A percentile compares a stretch with the other conserved stretches of the same genome.
phyloP scores from a whole-genome alignment of 2,329 filamentous ascomycete genomes.

The Phialophora expanda region DNA sequence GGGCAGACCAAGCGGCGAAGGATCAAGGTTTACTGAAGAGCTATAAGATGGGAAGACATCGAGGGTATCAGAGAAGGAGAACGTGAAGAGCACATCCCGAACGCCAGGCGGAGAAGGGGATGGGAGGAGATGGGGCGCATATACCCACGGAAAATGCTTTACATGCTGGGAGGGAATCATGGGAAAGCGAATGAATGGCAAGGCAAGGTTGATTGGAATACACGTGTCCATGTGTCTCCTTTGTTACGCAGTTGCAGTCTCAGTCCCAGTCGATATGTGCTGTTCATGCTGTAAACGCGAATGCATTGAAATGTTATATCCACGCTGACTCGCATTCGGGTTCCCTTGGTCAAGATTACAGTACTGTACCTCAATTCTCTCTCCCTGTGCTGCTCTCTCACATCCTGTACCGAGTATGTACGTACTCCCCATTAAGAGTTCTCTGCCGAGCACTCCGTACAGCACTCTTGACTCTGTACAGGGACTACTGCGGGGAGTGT shows the following conservation, averaged over 20 bases:
- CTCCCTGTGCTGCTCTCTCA: too few relatives aligned
- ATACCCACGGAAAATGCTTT: not conserved
- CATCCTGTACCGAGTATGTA: too few relatives aligned
- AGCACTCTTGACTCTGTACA: not conserved
- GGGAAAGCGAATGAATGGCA: not conserved
- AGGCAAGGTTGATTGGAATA: not conserved
- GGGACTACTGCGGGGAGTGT: not conserved
- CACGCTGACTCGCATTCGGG: not conserved
- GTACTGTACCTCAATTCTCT: not conserved
- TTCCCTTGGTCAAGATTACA: not conserved
- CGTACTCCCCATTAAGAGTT: too few relatives aligned
- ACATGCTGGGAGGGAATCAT: not conserved
- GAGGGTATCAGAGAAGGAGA: not conserved
- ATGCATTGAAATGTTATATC: not conserved
- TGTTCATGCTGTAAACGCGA: not conserved
- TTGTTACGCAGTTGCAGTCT: not conserved
- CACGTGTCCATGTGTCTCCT: not conserved
- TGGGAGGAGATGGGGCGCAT: not conserved
- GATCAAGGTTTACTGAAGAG: conserved; percentile 37
- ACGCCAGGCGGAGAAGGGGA: not conserved
- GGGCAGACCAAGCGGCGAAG: conserved; percentile 23
- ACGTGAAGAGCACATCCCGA: not conserved
- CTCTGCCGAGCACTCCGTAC: too few relatives aligned
- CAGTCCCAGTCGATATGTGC: not conserved
- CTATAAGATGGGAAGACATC: conserved; percentile 2